Percentiles rank a stretch among this genome's conserved stretches.
Conservation (phyloP, 1,284 basidiomycete species). For the Malassezia restricta region DNA sequence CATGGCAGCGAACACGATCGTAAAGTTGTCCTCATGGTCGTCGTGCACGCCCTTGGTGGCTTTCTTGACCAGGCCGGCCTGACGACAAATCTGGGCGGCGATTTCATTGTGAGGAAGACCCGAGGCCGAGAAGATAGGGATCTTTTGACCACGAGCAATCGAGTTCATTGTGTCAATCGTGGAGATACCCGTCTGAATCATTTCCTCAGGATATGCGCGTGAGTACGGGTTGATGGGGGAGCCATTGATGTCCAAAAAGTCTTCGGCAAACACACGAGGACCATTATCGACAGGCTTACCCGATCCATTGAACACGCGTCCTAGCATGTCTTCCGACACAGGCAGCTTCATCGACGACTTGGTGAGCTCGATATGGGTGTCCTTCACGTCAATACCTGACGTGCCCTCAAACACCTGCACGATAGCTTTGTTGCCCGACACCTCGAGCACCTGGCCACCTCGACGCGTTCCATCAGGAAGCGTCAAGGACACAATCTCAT, state of each 20-base stretch:
- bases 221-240: slow-evolving; percentile 98
- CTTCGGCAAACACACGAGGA: slow-evolving; percentile 96
- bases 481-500: slow-evolving; percentile 93
- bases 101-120: slow-evolving; percentile 99
- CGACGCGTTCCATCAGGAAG: slow-evolving; percentile 89
- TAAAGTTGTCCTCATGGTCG: slow-evolving; percentile 99
- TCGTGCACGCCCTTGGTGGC: slow-evolving; percentile 74
- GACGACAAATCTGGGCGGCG: slow-evolving; percentile 98
- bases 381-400: slow-evolving; percentile 89
- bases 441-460: slow-evolving; percentile 94
- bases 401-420: slow-evolving; percentile 98
- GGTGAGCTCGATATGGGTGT: slow-evolving; percentile 95
- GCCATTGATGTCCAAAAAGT: slow-evolving; percentile 98
- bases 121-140: slow-evolving; percentile 97
- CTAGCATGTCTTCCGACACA: slow-evolving; percentile 98
- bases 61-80: slow-evolving; percentile 84
- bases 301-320: slow-evolving; percentile 97
- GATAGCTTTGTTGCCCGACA: slow-evolving; percentile 95
- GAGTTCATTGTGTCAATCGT: slow-evolving; percentile 64
- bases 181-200: slow-evolving; percentile 99
- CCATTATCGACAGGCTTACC: slow-evolving; percentile 97
- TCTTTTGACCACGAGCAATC: slow-evolving; percentile 99
- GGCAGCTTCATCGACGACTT: slow-evolving; percentile 97
- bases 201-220: slow-evolving; percentile 99
- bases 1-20: slow-evolving; percentile 98